These are phyloP conservation scores for Ajuga chamaepitys DNA, from an alignment of 257 asterid genomes.

Conservation along the genomic window DNA sequence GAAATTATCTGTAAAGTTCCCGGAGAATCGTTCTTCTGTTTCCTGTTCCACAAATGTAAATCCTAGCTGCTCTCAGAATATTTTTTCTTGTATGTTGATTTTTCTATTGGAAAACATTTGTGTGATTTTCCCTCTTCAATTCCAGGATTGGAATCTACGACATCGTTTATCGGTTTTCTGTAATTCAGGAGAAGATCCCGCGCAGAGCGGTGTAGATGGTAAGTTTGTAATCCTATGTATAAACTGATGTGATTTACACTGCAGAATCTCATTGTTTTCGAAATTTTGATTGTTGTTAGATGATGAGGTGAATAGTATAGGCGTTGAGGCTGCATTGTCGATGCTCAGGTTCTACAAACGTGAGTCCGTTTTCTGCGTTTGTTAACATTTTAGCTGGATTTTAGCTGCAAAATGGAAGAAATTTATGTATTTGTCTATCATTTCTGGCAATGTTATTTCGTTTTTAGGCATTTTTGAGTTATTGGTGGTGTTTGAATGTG, in stretches of 20 bases:
- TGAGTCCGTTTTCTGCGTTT: constrained; percentile 27
- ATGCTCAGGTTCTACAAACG: constrained; percentile 79
- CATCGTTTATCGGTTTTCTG: constrained; percentile 19
- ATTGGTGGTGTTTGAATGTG: background rate
- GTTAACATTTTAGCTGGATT: background rate
- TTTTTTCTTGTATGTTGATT: background rate
- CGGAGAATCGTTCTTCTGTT: background rate
- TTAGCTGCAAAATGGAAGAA: background rate
- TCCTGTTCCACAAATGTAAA: constrained; percentile 14
- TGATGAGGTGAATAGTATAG: constrained; percentile 48
- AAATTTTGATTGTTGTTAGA: constrained; percentile 31
- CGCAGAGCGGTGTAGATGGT: constrained; percentile 28
- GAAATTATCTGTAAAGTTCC: constrained; percentile 8
- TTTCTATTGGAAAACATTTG: background rate
- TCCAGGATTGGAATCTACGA: constrained; percentile 24
- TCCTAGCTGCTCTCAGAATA: background rate
- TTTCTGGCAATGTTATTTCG: background rate
- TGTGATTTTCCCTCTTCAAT: background rate
- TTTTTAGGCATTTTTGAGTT: background rate
- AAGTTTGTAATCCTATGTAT: background rate
- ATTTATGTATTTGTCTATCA: background rate
- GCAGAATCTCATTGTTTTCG: background rate
- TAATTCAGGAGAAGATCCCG: constrained; percentile 33
- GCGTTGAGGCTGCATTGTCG: constrained; percentile 70
- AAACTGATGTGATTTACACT: background rate